Base-by-base conservation (phyloP, 2,329 filamentous ascomycete genomes). In the Knufia fluminis region DNA sequence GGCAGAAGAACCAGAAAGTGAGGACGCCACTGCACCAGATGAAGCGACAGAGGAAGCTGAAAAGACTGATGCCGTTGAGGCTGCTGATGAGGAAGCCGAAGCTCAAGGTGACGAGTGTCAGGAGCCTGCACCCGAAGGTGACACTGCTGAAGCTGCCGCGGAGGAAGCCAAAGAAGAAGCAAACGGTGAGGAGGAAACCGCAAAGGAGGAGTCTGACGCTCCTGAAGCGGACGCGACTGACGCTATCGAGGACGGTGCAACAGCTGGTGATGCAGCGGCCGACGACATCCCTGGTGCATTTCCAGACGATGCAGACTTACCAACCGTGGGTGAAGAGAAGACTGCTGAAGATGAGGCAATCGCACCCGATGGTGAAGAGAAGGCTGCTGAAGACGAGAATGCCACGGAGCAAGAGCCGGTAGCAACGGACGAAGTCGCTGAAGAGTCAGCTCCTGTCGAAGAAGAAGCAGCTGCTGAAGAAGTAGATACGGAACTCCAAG, bases 251-350 rank as follows among this genome's bases (percentile, higher is more conserved):
- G 32, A 2, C 10, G 51, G 44, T 46, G 23, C 12, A 10, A 3
- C 43, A 46, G 35, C 45, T 36, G 49, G 43, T 7, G 24, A 51
- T 51, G 40, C 61, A 60, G 48, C 12, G 7, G 17, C 52, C 10
- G 54, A 58, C 7, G 43, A 51, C 41, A 26, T 55, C 47, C 45
- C 52, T 49, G 57, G 58, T 46, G 57, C 57, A 39, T 48, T 57
- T 14, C 28, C 28, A 7, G 28, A 14, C 28, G 28, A 7, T 7
- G 28, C 7, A 7, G 28, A 7, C 14, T 7, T 7, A 7, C 44
- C 60, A 38, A 42, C 48, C 14, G 54, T 54, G 48, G 53, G 50
- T 22, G 47, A 51, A 56, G 53, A 56, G 32, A 49, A 19, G 24
- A 26, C 38, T 33, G 23, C 23, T 28, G 23, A 26, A 54, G 35